These are phyloP conservation scores for Daldinia grandis DNA, from an alignment of 495 filamentous ascomycete genomes.

Conservation along the genomic window DNA sequence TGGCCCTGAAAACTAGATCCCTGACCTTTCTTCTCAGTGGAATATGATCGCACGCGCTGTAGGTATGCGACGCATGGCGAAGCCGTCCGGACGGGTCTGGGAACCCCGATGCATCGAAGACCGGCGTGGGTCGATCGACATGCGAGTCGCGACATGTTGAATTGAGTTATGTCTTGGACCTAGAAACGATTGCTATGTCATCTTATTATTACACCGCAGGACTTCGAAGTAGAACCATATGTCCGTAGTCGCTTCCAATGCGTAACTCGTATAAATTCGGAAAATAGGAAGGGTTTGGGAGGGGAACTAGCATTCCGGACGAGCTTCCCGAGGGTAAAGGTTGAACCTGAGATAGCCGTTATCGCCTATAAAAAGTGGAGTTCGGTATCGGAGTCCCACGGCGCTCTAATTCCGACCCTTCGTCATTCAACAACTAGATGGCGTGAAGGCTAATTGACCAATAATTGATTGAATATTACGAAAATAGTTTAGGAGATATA, in stretches of 20 bases:
- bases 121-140: slow-evolving; percentile 31
- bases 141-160: slow-evolving; percentile 41
- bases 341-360: slow-evolving; percentile 3
- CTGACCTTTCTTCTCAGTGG: slow-evolving; percentile 38
- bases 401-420: not conserved
- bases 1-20: slow-evolving; percentile 79
- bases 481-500: not conserved
- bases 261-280: not conserved
- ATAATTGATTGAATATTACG: not conserved
- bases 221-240: not conserved
- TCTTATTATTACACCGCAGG: slow-evolving; percentile 2
- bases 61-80: slow-evolving; percentile 24
- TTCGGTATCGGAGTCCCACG: slow-evolving; percentile 9
- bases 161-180: not conserved
- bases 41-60: slow-evolving; percentile 28
- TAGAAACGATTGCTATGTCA: slow-evolving; percentile 9
- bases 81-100: slow-evolving; percentile 20
- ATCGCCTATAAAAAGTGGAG: slow-evolving; percentile 10
- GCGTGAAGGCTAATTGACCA: not conserved
- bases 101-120: slow-evolving; percentile 24
- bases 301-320: not conserved
- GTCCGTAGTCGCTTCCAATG: not conserved
- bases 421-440: not conserved
- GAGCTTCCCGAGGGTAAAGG: slow-evolving; percentile 1
- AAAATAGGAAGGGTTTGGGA: not conserved